These are phyloP conservation scores for Saturnispora sekii DNA, from an alignment of 805 yeast genomes.

Conservation along the genomic window DNA sequence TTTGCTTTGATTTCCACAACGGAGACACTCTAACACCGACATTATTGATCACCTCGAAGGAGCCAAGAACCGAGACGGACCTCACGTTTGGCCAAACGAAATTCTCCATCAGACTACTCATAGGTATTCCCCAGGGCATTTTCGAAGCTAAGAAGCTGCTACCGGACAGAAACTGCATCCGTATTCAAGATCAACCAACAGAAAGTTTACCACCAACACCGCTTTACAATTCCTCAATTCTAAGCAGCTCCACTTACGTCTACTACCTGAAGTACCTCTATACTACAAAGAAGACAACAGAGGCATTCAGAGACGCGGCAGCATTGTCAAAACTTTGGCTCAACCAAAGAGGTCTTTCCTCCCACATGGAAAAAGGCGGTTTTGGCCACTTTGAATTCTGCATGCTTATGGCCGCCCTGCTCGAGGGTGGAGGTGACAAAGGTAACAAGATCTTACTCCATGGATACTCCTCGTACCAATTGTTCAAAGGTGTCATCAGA, in stretches of 20 bases:
- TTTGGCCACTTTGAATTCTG: conserved; percentile 92
- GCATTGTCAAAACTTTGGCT: conserved; percentile 85
- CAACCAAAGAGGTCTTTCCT: conserved; percentile 71
- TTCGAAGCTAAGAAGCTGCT: conserved; percentile 70
- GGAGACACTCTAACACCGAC: conserved; percentile 75
- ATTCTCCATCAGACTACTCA: conserved; percentile 61
- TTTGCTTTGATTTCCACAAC: conserved; percentile 56
- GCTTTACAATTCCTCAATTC: conserved; percentile 70
- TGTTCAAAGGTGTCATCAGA: conserved; percentile 80
- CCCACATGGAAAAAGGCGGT: conserved; percentile 56
- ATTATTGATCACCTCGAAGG: conserved; percentile 48
- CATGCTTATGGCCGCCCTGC: conserved; percentile 64
- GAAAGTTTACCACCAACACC: conserved; percentile 59
- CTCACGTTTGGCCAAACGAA: conserved; percentile 52
- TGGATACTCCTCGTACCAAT: conserved; percentile 89
- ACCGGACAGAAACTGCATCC: conserved; percentile 74
- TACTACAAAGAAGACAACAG: conserved; percentile 64
- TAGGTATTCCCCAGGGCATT: conserved; percentile 59
- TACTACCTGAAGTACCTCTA: conserved; percentile 68
- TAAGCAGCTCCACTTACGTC: conserved; percentile 59
- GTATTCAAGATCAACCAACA: conserved; percentile 38
- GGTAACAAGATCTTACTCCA: conserved; percentile 71
- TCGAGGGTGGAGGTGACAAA: conserved; percentile 71
- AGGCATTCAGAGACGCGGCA: conserved; percentile 80
- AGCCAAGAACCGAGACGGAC: conserved; percentile 39